Base-by-base conservation (phyloP, 2,329 filamentous ascomycete genomes). In the Fusarium napiforme region DNA sequence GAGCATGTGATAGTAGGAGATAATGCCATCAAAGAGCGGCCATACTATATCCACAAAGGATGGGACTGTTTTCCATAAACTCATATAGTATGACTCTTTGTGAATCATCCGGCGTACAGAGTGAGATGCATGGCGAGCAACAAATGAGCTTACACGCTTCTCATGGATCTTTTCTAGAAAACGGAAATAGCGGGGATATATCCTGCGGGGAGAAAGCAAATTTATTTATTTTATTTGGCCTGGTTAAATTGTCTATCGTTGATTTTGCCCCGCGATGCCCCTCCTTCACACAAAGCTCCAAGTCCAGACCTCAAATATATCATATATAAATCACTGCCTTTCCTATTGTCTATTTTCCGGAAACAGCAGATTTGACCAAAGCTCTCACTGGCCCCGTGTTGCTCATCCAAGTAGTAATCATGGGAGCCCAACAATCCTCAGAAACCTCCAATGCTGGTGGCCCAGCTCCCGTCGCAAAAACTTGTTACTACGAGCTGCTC, bases 401-500 rank as follows among this genome's bases (percentile, higher is more conserved):
- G 18, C 60, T 59, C 37, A 30, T 26, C 16, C 37, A 58, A 34
- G 39, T 60, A 34, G 47, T 63, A 60, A 70, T 43, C 45, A 88
- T 90, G 88, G 88, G 88, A 57, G 87, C 86, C 47, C 85, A 88
- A 66, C 88, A 90, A 79, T 90, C 88, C 23, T 84, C 86, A 11
- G 78, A 78, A 56, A 80, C 80, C 42, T 81, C 81, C 32, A 72
- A 79, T 64, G 75, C 78, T 50, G 83, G 85, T 14, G 76, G 76
- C 57, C 76, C 76, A 40, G 73, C 79, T 59, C 67, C 75, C 21
- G 69, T 80, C 56, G 92, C 82, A 56, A 95, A 93, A 83, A 93
- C 89, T 40, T 94, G 92, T 81, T 96, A 96, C 82, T 98, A 98
- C 83, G 93, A 96, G 77, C 87, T 98, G 40, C 88, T 98, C 9